Evolutionary conservation across 176 grass and related monocot species (phyloP), one percentile per base, ranked within the genome.

Genomic region (Zizania latifolia): DNA sequence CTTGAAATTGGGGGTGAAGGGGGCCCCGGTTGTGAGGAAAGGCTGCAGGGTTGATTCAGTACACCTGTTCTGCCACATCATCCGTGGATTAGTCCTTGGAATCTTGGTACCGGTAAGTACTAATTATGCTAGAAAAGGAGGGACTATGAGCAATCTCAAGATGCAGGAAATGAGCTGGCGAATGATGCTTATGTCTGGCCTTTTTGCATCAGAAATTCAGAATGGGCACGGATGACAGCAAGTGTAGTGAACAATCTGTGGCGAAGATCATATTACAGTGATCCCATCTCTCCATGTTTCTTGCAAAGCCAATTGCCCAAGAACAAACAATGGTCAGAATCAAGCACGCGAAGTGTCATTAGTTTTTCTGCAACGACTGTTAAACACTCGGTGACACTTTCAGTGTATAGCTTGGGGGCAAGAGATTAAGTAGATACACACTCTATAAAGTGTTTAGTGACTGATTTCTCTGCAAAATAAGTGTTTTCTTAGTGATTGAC

Each of bases 1-100:
- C 86, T 64, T 80, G 86, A 75, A 80, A 64, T 64, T 8, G 69
- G 86, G 69, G 51, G 23, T 24, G 19, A n/a, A 15, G 41, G 11
- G 48, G 72, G 57, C 43, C 29, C 63, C 64, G 3, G 28, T 31
- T 62, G 39, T 37, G 56, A 62, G 12, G 4, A 16, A 28, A 41
- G 50, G 16, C 32, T 1, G 29, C 24, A 22, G 27, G 33, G 26
- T 22, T 78, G 58, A 3, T 53, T 48, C 26, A 57, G 63, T 76
- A 31, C 62, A 51, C 63, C 53, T 83, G 60, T 73, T 78, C 74
- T 78, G 60, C 85, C 79, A 83, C 51, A 14, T 87, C 68, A 58
- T 48, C 38, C 19, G 13, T 82, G 59, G 48, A 70, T 54, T 23
- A 57, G 6, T 24, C 40, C 26, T n/a, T 16, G 8, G 45, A 43